Conservation (phyloP, 768 basidiomycete species). For the Lentinula sp. region DNA sequence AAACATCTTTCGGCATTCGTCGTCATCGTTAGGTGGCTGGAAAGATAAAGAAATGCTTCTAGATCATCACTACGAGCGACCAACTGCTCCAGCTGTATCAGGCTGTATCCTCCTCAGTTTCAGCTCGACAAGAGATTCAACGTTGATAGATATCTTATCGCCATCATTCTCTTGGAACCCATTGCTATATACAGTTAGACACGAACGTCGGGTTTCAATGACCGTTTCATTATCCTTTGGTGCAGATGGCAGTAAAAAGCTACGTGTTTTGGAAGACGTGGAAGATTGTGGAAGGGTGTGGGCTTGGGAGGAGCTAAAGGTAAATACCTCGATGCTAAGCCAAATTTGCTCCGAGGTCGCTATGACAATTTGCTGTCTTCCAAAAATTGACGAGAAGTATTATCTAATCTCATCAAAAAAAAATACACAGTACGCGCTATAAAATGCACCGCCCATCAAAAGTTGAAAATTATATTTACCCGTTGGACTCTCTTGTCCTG, state of each 20-base stretch:
- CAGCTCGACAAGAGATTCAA: neutral
- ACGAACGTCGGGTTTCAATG: neutral
- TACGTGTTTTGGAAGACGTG: neutral
- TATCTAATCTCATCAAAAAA: neutral
- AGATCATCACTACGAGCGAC: too few species aligned
- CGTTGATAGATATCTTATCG: neutral
- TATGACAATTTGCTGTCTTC: neutral
- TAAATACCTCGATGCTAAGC: too few species aligned
- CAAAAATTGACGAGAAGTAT: neutral
- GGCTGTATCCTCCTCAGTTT: too few species aligned
- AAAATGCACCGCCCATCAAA: neutral
- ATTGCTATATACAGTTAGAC: neutral
- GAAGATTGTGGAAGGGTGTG: too few species aligned
- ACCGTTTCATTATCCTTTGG: neutral
- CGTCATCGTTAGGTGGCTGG: too few species aligned
- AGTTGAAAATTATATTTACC: neutral
- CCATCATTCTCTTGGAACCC: neutral
- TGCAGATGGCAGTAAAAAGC: neutral
- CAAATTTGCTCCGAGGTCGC: neutral
- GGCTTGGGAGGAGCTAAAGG: too few species aligned
- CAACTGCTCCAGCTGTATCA: neutral
- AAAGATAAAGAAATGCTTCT: too few species aligned
- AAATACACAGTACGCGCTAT: neutral
- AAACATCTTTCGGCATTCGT: too few species aligned
- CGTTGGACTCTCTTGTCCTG: neutral